Percentiles rank a stretch among this genome's conserved stretches.
phyloP scores from a whole-genome alignment of 208 protist genomes.

The Crithidia brevicula region DNA sequence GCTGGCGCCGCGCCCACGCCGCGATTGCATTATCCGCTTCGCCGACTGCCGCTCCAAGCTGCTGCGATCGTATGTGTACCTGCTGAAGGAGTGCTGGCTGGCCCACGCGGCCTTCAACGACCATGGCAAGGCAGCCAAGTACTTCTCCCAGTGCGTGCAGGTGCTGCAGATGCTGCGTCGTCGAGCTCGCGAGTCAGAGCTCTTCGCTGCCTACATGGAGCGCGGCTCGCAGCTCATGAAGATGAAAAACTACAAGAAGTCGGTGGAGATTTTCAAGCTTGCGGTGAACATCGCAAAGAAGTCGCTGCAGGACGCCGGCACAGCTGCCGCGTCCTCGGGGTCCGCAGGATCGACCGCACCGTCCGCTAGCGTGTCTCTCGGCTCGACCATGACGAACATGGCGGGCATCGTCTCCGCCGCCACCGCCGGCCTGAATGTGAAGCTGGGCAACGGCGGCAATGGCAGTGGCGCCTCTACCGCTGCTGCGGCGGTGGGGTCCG shows the following conservation, averaged over 20 bases:
- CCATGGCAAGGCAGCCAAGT: conserved; percentile 45
- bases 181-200: conserved; percentile 41
- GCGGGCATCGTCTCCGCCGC: conserved; percentile 10
- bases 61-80: conserved; percentile 53
- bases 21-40: conserved; percentile 69
- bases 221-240: conserved; percentile 79
- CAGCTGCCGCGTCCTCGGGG: conserved; percentile 11
- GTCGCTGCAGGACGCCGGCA: conserved; percentile 31
- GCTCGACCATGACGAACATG: conserved; percentile 16
- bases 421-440: conserved; percentile 3
- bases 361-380: not conserved
- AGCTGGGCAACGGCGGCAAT: not conserved
- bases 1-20: conserved; percentile 42
- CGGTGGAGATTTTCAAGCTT: conserved; percentile 51
- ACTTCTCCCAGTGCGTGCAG: conserved; percentile 74
- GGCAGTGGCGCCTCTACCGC: not conserved
- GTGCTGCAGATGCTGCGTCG: conserved; percentile 48
- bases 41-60: conserved; percentile 58
- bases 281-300: conserved; percentile 69
- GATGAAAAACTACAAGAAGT: conserved; percentile 47
- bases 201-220: conserved; percentile 77
- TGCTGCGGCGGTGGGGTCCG: not conserved
- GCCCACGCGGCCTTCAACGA: conserved; percentile 68
- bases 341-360: conserved; percentile 12
- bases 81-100: conserved; percentile 69